phyloP scores from a whole-genome alignment of 1,284 basidiomycete genomes.

The Leucoagaricus sp. region DNA sequence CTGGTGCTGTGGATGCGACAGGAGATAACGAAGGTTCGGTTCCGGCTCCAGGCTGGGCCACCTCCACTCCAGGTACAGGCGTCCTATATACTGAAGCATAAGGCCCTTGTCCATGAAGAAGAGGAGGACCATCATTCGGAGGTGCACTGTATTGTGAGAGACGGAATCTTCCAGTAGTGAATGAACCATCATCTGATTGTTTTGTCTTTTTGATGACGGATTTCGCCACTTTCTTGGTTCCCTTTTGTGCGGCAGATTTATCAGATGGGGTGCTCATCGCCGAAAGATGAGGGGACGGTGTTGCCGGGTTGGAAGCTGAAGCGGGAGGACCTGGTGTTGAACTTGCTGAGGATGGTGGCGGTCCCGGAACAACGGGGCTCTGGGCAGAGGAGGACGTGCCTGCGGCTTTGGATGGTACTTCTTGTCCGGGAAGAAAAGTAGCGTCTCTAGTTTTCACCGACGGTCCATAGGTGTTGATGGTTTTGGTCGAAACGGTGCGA shows the following conservation, averaged over 20 bases:
- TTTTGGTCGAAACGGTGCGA: slow-evolving; percentile 30
- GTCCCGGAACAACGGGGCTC: neutral
- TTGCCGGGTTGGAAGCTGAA: slow-evolving; percentile 12
- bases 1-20: neutral
- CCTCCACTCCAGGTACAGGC: slow-evolving; percentile 11
- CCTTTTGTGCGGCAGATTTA: slow-evolving; percentile 10
- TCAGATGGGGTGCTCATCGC: slow-evolving; percentile 12
- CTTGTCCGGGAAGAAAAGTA: slow-evolving; percentile 55
- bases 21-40: slow-evolving; percentile 1
- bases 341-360: slow-evolving; percentile 5
- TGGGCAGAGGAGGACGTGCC: neutral
- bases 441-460: slow-evolving; percentile 28
- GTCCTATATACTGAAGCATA: slow-evolving; percentile 38
- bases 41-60: slow-evolving; percentile 2
- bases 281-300: slow-evolving; percentile 12
- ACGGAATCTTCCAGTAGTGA: slow-evolving; percentile 18
- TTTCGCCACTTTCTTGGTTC: slow-evolving; percentile 2
- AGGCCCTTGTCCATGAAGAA: slow-evolving; percentile 30
- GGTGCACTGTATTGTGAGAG: slow-evolving; percentile 15
- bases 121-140: slow-evolving; percentile 2
- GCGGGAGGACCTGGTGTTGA: slow-evolving; percentile 11
- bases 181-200: slow-evolving; percentile 15
- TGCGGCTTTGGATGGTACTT: slow-evolving; percentile 24
- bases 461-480: slow-evolving; percentile 48
- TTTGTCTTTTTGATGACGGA: slow-evolving; percentile 11